Percentiles rank a stretch among this genome's conserved stretches.
Evolutionary conservation across 2,329 filamentous ascomycete species (phyloP).

Genomic region (Arthroderma sp.): DNA sequence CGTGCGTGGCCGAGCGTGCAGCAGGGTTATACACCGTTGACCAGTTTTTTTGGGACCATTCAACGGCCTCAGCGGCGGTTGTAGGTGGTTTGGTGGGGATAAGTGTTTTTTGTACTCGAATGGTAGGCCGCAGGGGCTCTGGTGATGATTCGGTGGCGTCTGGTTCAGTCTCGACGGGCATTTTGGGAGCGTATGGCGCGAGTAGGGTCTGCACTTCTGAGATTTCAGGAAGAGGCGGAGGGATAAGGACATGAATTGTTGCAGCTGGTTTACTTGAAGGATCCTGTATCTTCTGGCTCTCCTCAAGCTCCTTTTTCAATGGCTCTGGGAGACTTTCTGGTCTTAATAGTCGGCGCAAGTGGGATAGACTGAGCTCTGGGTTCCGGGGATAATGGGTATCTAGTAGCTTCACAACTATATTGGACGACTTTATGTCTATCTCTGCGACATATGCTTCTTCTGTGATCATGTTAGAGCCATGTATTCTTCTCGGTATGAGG

Average conservation of each 20-base stretch:
- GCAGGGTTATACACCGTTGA: slow-evolving; percentile 36
- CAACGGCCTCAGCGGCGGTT: slow-evolving; percentile 29
- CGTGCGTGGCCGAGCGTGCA: slow-evolving; percentile 31
- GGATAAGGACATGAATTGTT: slow-evolving; percentile 32
- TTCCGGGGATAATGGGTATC: slow-evolving; percentile 28
- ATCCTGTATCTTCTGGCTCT: background rate
- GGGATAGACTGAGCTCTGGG: slow-evolving; percentile 23
- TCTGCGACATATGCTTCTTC: slow-evolving; percentile 35
- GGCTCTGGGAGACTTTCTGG: slow-evolving; percentile 24
- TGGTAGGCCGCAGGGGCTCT: slow-evolving; percentile 6
- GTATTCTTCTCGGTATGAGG: background rate
- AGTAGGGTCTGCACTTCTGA: slow-evolving; percentile 27
- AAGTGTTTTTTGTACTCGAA: slow-evolving; percentile 23
- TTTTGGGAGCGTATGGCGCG: slow-evolving; percentile 25
- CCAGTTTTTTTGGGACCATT: slow-evolving; percentile 33
- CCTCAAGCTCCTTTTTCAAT: slow-evolving; percentile 12
- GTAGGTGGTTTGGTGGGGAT: slow-evolving; percentile 34
- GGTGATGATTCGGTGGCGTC: slow-evolving; percentile 7
- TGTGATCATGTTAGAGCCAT: slow-evolving; percentile 17
- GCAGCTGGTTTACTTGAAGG: slow-evolving; percentile 9
- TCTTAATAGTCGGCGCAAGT: slow-evolving; percentile 33
- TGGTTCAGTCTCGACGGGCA: slow-evolving; percentile 5
- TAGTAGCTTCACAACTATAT: slow-evolving; percentile 35
- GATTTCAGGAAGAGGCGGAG: slow-evolving; percentile 30
- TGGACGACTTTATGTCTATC: slow-evolving; percentile 34